Conservation (phyloP, 2,329 filamentous ascomycete genomes). For the Xylariaceae sp. region DNA sequence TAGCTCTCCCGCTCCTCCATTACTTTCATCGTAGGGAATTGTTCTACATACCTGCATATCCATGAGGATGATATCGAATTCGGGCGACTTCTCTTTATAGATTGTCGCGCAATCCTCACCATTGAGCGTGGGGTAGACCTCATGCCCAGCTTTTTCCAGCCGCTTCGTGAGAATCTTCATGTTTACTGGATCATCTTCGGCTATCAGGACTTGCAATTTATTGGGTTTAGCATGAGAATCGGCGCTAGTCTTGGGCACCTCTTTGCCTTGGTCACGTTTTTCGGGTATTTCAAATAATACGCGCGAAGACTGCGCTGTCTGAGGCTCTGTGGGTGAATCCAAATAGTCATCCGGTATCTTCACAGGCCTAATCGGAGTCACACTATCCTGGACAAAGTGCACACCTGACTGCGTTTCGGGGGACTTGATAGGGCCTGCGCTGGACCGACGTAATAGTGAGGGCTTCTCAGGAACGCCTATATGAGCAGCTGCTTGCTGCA, state of each 20-base stretch:
- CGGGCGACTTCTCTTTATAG: constrained; percentile 67
- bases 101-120: constrained; percentile 81
- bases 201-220: constrained; percentile 73
- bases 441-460: constrained; percentile 11
- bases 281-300: constrained; percentile 50
- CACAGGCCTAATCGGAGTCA: constrained; percentile 54
- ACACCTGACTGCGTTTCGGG: constrained; percentile 44
- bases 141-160: constrained; percentile 77
- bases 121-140: constrained; percentile 76
- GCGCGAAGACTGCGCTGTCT: constrained; percentile 43
- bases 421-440: background rate
- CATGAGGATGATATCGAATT: constrained; percentile 85
- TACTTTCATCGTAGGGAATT: background rate
- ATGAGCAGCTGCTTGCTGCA: background rate
- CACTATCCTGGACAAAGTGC: constrained; percentile 51
- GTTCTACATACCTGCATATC: constrained; percentile 78
- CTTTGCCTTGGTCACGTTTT: constrained; percentile 6
- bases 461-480: constrained; percentile 1
- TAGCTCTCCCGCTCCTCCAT: background rate
- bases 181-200: constrained; percentile 89
- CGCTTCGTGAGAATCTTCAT: constrained; percentile 82
- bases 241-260: constrained; percentile 6
- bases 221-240: background rate
- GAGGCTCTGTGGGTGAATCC: constrained; percentile 42
- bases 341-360: constrained; percentile 57